A percentile compares a stretch with the other conserved stretches of the same genome.
These are phyloP conservation scores for Cucurbita argyrosperma DNA, from an alignment of 306 rosid genomes.

Conservation along the genomic window DNA sequence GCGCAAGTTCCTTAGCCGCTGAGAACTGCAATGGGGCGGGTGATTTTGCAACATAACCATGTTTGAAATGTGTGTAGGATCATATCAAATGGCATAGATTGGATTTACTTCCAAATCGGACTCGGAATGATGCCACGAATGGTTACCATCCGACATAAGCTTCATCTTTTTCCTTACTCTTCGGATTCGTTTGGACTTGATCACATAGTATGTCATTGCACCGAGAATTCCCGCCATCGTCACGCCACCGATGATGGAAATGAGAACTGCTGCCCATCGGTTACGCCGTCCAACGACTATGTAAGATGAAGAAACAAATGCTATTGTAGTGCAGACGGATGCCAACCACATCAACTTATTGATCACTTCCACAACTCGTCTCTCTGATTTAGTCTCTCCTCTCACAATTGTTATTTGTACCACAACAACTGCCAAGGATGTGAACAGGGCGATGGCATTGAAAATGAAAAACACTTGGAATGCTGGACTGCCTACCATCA, in stretches of 20 bases:
- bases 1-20: background rate
- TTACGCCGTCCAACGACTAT: conserved; percentile 61
- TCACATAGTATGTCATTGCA: conserved; percentile 69
- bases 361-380: conserved; percentile 61
- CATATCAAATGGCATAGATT: conserved; percentile 47
- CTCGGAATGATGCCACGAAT: conserved; percentile 19
- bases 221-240: conserved; percentile 53
- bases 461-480: conserved; percentile 58
- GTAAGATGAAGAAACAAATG: conserved; percentile 60
- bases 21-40: background rate
- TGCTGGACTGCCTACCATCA: conserved; percentile 23
- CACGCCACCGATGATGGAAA: conserved; percentile 42
- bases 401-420: conserved; percentile 79
- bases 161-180: conserved; percentile 49
- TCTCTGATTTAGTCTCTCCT: conserved; percentile 67
- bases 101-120: conserved; percentile 57
- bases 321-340: conserved; percentile 50
- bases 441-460: conserved; percentile 61
- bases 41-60: background rate
- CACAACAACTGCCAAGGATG: conserved; percentile 70
- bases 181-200: conserved; percentile 40
- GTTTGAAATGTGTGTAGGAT: background rate
- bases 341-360: conserved; percentile 96
- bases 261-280: conserved; percentile 59
- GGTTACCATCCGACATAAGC: conserved; percentile 9